phyloP scores from a whole-genome alignment of 2,329 filamentous ascomycete species.

The Fusarium newnesense region DNA sequence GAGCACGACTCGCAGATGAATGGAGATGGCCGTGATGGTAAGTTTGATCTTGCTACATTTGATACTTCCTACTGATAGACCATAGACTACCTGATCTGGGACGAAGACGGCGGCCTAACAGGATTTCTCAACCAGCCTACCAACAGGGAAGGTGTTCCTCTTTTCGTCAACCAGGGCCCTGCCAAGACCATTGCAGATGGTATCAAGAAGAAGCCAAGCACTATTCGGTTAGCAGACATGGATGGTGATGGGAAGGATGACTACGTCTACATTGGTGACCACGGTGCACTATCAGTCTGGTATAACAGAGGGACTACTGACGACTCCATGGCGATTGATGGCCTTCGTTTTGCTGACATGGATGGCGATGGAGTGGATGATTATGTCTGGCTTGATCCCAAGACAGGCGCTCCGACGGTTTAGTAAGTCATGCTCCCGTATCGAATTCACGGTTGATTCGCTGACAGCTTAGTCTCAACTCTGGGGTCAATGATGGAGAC shows the following conservation, averaged over 20 bases:
- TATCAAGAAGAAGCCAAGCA: constrained; percentile 7
- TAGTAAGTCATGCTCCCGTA: not conserved
- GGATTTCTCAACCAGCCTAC: constrained; percentile 19
- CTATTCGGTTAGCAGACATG: constrained; percentile 37
- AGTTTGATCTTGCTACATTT: fast-evolving
- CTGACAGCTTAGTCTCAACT: not conserved
- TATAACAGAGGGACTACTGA: constrained; percentile 6
- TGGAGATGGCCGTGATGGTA: constrained; percentile 18
- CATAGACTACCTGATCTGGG: constrained; percentile 21
- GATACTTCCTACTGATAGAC: fast-evolving
- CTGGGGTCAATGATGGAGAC: not conserved
- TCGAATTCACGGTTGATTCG: fast-evolving
- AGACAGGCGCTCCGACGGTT: not conserved
- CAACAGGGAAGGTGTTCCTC: constrained; percentile 7
- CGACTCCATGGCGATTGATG: constrained; percentile 1
- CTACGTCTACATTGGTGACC: constrained; percentile 30
- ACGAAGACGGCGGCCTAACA: constrained; percentile 2
- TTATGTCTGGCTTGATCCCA: constrained; percentile 16
- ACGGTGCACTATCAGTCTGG: constrained; percentile 39
- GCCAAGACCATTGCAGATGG: constrained; percentile 18
- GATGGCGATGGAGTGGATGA: constrained; percentile 19
- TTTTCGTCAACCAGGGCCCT: not conserved
- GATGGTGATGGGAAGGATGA: constrained; percentile 27
- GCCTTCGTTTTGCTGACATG: constrained; percentile 16
- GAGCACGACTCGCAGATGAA: not conserved